Conservation (phyloP, 2,329 filamentous ascomycete species). For the Fusarium sp. region DNA sequence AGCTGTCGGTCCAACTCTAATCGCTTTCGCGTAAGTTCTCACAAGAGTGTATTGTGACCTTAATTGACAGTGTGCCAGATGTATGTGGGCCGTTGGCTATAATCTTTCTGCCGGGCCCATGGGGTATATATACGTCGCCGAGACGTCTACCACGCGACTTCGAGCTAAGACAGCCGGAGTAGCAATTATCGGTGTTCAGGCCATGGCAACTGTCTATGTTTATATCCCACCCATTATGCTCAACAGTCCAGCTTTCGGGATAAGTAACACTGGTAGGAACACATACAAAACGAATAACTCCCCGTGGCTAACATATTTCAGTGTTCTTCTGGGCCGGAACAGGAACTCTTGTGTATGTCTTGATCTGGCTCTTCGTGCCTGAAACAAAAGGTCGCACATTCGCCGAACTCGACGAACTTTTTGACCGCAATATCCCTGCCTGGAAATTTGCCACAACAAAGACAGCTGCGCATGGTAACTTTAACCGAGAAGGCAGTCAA, state of each 20-base stretch:
- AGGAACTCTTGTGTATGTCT: too few species aligned
- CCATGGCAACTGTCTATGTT: conserved; percentile 23
- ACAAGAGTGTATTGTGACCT: too few species aligned
- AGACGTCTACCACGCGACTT: background rate
- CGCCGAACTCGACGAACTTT: too few species aligned
- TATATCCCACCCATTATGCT: conserved; percentile 40
- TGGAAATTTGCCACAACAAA: too few species aligned
- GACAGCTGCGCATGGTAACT: too few species aligned
- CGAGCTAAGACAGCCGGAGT: background rate
- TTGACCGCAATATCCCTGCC: too few species aligned
- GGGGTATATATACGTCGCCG: background rate
- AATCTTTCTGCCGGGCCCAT: background rate
- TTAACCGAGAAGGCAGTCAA: too few species aligned
- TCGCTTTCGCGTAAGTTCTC: background rate
- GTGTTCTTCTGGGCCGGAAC: too few species aligned
- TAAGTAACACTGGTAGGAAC: background rate
- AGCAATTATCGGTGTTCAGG: background rate
- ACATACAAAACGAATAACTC: too few species aligned
- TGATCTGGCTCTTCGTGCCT: too few species aligned
- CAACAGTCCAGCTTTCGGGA: background rate
- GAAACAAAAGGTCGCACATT: too few species aligned
- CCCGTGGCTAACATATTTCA: too few species aligned
- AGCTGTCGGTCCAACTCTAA: background rate
- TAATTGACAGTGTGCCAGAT: background rate
- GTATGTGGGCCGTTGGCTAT: background rate